Base-by-base conservation (phyloP, 176 grass and related monocot genomes). In the Zizania latifolia region DNA sequence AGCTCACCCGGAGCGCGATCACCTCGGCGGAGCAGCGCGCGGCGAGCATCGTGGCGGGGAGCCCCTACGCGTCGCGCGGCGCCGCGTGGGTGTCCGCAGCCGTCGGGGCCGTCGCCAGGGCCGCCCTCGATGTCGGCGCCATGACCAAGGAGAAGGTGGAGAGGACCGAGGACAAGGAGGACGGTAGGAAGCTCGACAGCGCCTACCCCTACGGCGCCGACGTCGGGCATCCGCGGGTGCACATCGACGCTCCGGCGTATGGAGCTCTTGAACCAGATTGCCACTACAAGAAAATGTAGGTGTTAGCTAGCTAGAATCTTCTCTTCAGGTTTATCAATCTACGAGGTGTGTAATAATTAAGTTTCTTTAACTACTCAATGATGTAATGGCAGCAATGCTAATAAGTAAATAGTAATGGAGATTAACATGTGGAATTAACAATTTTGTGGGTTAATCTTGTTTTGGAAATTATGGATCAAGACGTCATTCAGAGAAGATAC, bases 61-160 rank as follows among this genome's bases (percentile, higher is more conserved):
- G 69, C 78, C 66, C 58, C 35, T 82, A 82, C 38, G 79, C 81
- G 28, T 87, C 67, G 8, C 50, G 65, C 14, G 66, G 78, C 19
- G 66, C 85, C 23, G 14, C 78, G 2, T 87, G 85, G 85, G 65
- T 87, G 28, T 72, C 72, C 0, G 58, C 44, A 21, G 73, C 78
- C 11, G 35, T 82, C 2, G 48, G 65, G 7, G 75, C 31, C 29
- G 58, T 87, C 19, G 34, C 71, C 16, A 72, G 53, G 74, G 79
- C 79, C 26, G 85, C 85, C 10, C 62, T 44, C 39, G 79, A 87
- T 10, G 79, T 72, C 22, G 39, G 85, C 23, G 61, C 79, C 13
- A 87, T 72, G 72, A 71, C 72, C 30, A 66, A 27, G 45, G 85
- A 82, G 40, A 78, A 87, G 73, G 57, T 81, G 17, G 58, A 15